Conservation (phyloP, 148 eudicot genomes). For the Rhododendron mucronatum region DNA sequence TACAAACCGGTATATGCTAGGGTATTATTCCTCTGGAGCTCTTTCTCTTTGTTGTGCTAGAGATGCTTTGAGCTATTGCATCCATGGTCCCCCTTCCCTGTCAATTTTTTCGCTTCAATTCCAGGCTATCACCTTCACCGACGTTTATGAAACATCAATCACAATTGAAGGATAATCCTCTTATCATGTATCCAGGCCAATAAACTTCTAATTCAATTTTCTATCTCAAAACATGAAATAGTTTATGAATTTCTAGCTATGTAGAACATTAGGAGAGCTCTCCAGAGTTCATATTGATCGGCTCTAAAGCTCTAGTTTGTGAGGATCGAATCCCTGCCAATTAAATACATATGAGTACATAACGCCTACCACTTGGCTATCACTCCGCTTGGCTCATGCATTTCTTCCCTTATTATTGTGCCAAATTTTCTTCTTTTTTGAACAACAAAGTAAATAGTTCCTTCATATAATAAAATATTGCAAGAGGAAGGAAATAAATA, state of each 20-base stretch:
- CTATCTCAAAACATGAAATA: neutral
- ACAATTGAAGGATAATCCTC: neutral
- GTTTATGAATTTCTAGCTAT: too few relatives aligned
- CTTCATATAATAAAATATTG: too few relatives aligned
- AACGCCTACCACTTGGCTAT: too few relatives aligned
- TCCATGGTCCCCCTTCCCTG: neutral
- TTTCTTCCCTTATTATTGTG: too few relatives aligned
- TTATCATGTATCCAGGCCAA: neutral
- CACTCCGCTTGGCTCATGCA: too few relatives aligned
- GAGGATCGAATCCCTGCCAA: too few relatives aligned
- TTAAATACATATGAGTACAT: too few relatives aligned
- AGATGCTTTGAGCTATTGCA: conserved; percentile 14
- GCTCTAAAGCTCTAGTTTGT: neutral
- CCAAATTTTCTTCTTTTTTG: too few relatives aligned
- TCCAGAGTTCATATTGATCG: neutral
- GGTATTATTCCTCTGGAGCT: conserved; percentile 15
- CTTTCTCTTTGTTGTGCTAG: neutral
- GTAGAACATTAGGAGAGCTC: neutral
- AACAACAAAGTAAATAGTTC: too few relatives aligned
- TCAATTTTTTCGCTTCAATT: neutral
- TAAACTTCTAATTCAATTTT: neutral
- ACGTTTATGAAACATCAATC: neutral
- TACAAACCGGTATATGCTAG: conserved; percentile 16
- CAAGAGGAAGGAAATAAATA: too few relatives aligned
- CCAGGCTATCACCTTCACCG: neutral